phyloP scores from a whole-genome alignment of 805 yeast genomes.

The Cyberlindnera euphorbiiphila region DNA sequence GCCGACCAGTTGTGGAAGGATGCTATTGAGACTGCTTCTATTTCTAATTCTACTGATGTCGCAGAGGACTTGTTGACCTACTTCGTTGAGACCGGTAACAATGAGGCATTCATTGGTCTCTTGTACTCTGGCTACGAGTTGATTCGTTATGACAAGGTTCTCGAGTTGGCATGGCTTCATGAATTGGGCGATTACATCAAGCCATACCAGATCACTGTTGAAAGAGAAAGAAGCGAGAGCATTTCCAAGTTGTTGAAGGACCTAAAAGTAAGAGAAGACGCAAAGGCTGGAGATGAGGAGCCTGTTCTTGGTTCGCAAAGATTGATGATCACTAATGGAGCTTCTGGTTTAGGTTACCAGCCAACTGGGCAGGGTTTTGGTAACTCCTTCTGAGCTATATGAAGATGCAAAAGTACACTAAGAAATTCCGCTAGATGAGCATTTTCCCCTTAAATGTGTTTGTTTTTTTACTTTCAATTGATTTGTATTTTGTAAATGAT shows the following conservation, averaged over 20 bases:
- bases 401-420: not conserved
- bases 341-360: constrained; percentile 59
- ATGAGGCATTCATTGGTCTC: constrained; percentile 89
- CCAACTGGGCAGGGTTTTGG: constrained; percentile 74
- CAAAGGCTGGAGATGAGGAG: constrained; percentile 46
- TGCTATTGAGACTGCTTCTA: constrained; percentile 87
- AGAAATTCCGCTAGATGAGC: constrained; percentile 1
- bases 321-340: constrained; percentile 79
- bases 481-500: not conserved
- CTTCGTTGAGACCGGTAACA: constrained; percentile 95
- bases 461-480: not conserved
- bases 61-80: constrained; percentile 86
- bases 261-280: constrained; percentile 63
- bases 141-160: constrained; percentile 75
- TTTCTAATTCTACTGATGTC: constrained; percentile 72
- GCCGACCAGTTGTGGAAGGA: constrained; percentile 93
- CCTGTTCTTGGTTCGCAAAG: constrained; percentile 58
- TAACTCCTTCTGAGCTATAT: constrained; percentile 35
- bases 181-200: constrained; percentile 77
- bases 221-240: constrained; percentile 71
- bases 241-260: constrained; percentile 65
- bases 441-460: too few relatives aligned
- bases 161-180: constrained; percentile 90
- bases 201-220: constrained; percentile 85
- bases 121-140: constrained; percentile 81